phyloP scores from a whole-genome alignment of 2,329 filamentous ascomycete species.

The Shiraia sp. region DNA sequence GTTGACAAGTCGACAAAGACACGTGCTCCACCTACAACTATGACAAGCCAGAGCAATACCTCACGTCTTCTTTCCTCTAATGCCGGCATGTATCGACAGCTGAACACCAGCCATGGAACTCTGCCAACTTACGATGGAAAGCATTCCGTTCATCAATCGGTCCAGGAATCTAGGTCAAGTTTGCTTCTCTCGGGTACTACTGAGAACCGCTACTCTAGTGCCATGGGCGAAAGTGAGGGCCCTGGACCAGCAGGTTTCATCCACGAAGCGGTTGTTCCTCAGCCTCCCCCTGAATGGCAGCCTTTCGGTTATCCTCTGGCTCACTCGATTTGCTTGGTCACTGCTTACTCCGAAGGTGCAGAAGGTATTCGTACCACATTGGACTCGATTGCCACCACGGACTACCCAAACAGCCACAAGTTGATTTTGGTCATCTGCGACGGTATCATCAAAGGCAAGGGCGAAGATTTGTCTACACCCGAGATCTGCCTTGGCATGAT shows the following conservation, averaged over 20 bases:
- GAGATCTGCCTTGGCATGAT: slow-evolving; percentile 93
- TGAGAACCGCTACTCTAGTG: slow-evolving; percentile 56
- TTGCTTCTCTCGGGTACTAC: slow-evolving; percentile 47
- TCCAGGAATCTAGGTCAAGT: slow-evolving; percentile 47
- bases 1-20: slow-evolving; percentile 64
- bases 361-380: slow-evolving; percentile 91
- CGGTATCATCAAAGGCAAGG: slow-evolving; percentile 94
- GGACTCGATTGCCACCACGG: slow-evolving; percentile 94
- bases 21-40: slow-evolving; percentile 75
- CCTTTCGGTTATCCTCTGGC: slow-evolving; percentile 94
- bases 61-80: slow-evolving; percentile 72
- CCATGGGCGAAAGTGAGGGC: slow-evolving; percentile 66
- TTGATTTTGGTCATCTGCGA: slow-evolving; percentile 95
- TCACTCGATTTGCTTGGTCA: slow-evolving; percentile 91
- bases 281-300: slow-evolving; percentile 95
- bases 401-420: slow-evolving; percentile 99
- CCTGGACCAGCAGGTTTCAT: slow-evolving; percentile 92
- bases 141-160: slow-evolving; percentile 34
- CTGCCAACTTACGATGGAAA: slow-evolving; percentile 52
- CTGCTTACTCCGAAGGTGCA: slow-evolving; percentile 93
- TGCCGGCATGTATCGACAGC: slow-evolving; percentile 66
- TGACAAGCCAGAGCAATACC: slow-evolving; percentile 85
- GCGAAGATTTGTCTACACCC: slow-evolving; percentile 83
- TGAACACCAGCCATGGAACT: slow-evolving; percentile 61
- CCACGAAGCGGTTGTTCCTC: slow-evolving; percentile 91